Percentiles rank a stretch among this genome's conserved stretches.
Evolutionary conservation across 768 basidiomycete genomes (phyloP).

Genomic region (Gyrodon lividus): DNA sequence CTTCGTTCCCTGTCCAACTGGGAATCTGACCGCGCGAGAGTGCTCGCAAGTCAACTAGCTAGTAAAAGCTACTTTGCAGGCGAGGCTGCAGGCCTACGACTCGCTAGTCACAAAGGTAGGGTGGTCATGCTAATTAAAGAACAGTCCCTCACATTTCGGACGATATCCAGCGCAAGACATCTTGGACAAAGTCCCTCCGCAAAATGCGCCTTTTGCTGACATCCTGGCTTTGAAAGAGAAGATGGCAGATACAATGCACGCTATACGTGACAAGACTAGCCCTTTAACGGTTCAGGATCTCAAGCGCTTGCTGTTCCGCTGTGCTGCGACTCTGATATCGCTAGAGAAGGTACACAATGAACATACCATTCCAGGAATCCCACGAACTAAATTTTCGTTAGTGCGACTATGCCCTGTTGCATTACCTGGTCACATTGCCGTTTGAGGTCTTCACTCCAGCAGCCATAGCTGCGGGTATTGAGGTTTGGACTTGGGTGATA

Average conservation of each 20-base stretch:
- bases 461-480: constrained; percentile 82
- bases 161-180: constrained; percentile 48
- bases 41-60: constrained; percentile 81
- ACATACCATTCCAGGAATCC: neutral
- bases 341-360: constrained; percentile 49
- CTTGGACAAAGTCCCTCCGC: constrained; percentile 61
- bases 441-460: constrained; percentile 88
- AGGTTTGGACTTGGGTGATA: constrained; percentile 96
- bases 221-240: constrained; percentile 65
- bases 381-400: constrained; percentile 29
- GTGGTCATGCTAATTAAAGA: neutral
- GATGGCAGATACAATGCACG: constrained; percentile 62
- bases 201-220: constrained; percentile 57
- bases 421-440: constrained; percentile 84
- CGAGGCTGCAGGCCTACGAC: constrained; percentile 76
- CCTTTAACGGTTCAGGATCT: constrained; percentile 79
- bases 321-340: constrained; percentile 78
- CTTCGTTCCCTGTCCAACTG: constrained; percentile 55
- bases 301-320: constrained; percentile 81
- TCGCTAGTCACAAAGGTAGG: constrained; percentile 66
- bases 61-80: constrained; percentile 90
- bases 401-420: constrained; percentile 84
- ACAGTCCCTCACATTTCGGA: neutral
- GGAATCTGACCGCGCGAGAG: constrained; percentile 80
- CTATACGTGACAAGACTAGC: constrained; percentile 70